Conservation (phyloP, 495 filamentous ascomycete genomes). For the Penicillium ochrochloron region DNA sequence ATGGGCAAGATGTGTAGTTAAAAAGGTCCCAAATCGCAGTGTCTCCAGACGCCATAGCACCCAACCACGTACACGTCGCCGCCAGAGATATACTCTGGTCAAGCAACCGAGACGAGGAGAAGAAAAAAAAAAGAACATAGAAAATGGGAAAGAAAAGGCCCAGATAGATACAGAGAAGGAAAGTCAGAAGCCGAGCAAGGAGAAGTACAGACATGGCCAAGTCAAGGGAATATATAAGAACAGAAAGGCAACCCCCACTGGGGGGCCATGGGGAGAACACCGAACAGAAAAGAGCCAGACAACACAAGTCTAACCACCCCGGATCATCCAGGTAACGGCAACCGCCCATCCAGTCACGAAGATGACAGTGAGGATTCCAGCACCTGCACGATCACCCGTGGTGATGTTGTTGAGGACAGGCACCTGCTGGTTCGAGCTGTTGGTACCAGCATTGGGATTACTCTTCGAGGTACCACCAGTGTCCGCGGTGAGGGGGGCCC, state of each 20-base stretch:
- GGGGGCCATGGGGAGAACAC: constrained; percentile 1
- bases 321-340: constrained; percentile 50
- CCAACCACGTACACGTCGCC: constrained; percentile 16
- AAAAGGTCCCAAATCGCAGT: constrained; percentile 5
- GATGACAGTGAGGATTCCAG: constrained; percentile 65
- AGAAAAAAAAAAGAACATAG: constrained; percentile 1
- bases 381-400: constrained; percentile 63
- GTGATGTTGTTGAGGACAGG: constrained; percentile 49
- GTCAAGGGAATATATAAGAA: constrained; percentile 25
- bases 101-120: constrained; percentile 10
- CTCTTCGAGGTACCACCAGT: constrained; percentile 71
- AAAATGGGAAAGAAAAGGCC: neutral
- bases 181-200: neutral
- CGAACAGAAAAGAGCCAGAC: constrained; percentile 13
- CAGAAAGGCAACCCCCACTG: constrained; percentile 20
- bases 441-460: constrained; percentile 60
- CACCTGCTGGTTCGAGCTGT: constrained; percentile 23
- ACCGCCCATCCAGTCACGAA: constrained; percentile 59
- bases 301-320: constrained; percentile 31
- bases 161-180: constrained; percentile 24
- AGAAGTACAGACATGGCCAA: constrained; percentile 17
- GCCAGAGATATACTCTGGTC: constrained; percentile 11
- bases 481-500: constrained; percentile 56
- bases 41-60: constrained; percentile 25
- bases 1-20: neutral